Base-by-base conservation (phyloP, 495 filamentous ascomycete genomes). In the Cairneyella variabilis region DNA sequence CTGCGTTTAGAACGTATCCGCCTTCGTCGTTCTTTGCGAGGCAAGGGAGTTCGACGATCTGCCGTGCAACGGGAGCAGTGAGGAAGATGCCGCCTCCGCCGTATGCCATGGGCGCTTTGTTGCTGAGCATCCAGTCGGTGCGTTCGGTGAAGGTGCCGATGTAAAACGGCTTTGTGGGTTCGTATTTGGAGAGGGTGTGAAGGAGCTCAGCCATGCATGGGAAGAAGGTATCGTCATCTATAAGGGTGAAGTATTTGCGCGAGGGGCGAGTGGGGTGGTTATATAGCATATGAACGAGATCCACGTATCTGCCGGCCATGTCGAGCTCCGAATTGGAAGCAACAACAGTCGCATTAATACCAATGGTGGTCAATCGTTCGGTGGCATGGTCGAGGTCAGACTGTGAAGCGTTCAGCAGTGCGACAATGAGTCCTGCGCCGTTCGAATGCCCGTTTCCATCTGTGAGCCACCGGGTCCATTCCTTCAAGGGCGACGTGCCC, bases 21-120 rank as follows among this genome's bases (percentile, higher is more conserved):
- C 60, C 58, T 4, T 57, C 49, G 10, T 54, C 44, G n/a, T 52
- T 50, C 30, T 68, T 61, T 23, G 64, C 53, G 1, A 70, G 53
- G 28, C 69, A 73, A 7, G 64, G 56, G 3, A 69, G 41, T 20
- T 58, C 50, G 0, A 55, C 47, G 2, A 84, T 55, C 41, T 70
- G 57, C 10, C 69, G 59, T 0, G 76, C 46, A 3, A 80, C 64
- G 20, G 79, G 74, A n/a, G 68, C 61, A 4, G 78, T 82, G 27
- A 84, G 59, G 65, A 84, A 76, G 48, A 85, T 70, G 51, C 77
- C 81, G 17, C 77, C 82, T 60, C 82, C 82, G 52, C 82, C 82
- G 51, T 80, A 82, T 8, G 61, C 61, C 37, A 60, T 58, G 9
- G 57, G 57, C 18, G 74, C 80, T 56, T 71, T 64, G 54, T 82